These are phyloP conservation scores for Ganoderma sinense DNA, from an alignment of 1,284 basidiomycete species.

Conservation along the genomic window DNA sequence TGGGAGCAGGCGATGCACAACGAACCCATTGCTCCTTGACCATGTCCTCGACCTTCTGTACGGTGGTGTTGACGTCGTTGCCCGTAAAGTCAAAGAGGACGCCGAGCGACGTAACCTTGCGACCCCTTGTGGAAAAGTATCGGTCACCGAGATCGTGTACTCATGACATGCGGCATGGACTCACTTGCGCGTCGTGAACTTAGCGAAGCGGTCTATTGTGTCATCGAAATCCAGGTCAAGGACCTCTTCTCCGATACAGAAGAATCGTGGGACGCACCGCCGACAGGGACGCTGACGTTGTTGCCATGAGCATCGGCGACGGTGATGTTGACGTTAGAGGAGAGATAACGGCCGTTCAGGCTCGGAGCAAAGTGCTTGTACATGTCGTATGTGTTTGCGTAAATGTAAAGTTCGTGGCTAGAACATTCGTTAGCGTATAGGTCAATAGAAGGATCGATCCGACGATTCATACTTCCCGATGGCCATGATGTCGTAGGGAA, in stretches of 20 bases:
- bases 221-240: background rate
- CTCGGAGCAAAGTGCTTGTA: slow-evolving; percentile 80
- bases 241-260: background rate
- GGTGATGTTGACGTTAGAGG: slow-evolving; percentile 89
- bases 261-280: slow-evolving; percentile 49
- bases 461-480: slow-evolving; percentile 82
- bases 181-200: slow-evolving; percentile 68
- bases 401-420: slow-evolving; percentile 87
- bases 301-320: slow-evolving; percentile 60
- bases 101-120: slow-evolving; percentile 80
- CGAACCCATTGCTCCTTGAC: slow-evolving; percentile 77
- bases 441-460: background rate
- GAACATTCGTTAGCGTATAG: background rate
- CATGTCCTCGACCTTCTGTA: slow-evolving; percentile 78
- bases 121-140: slow-evolving; percentile 52
- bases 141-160: background rate
- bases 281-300: slow-evolving; percentile 64
- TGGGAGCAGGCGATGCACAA: background rate
- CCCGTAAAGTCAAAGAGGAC: slow-evolving; percentile 81
- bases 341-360: slow-evolving; percentile 79
- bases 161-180: background rate
- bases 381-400: slow-evolving; percentile 80
- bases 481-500: slow-evolving; percentile 85
- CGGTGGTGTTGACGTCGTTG: slow-evolving; percentile 72
- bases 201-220: slow-evolving; percentile 65